Evolutionary conservation across 2,329 filamentous ascomycete genomes (phyloP).

Genomic region (Cytospora paraplurivora): DNA sequence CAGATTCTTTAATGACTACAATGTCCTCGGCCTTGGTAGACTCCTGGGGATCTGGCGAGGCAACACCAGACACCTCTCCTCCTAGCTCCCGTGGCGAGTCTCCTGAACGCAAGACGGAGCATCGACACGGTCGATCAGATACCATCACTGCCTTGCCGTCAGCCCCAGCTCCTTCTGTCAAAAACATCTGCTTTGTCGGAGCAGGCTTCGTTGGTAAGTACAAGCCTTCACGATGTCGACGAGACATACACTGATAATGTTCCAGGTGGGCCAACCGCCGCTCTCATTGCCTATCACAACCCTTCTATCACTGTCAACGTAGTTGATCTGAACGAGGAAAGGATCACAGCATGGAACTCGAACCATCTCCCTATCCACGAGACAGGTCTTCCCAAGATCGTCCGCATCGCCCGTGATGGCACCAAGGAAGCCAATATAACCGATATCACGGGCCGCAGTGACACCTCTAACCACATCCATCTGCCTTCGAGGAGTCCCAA

Average conservation of each 20-base stretch:
- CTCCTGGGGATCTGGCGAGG: conserved; percentile 22
- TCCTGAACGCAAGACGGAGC: conserved; percentile 31
- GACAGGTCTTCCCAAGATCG: conserved; percentile 56
- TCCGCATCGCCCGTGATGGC: conserved; percentile 48
- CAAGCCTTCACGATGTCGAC: not conserved
- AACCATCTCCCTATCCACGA: conserved; percentile 62
- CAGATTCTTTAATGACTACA: conserved; percentile 28
- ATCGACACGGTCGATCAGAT: conserved; percentile 14
- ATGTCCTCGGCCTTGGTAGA: conserved; percentile 12
- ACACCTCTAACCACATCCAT: conserved; percentile 24
- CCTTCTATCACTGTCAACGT: conserved; percentile 60
- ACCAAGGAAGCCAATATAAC: conserved; percentile 35
- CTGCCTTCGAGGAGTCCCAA: conserved; percentile 49
- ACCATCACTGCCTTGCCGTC: conserved; percentile 12
- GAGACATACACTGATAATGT: not conserved
- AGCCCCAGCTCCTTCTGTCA: conserved; percentile 23
- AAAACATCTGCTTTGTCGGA: conserved; percentile 58
- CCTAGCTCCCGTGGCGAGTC: conserved; percentile 33
- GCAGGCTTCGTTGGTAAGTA: conserved; percentile 60
- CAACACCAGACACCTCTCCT: conserved; percentile 33
- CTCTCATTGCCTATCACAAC: conserved; percentile 61
- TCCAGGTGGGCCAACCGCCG: conserved; percentile 60
- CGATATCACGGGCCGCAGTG: conserved; percentile 23
- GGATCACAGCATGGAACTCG: conserved; percentile 61
- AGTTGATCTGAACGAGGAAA: conserved; percentile 56